These are phyloP conservation scores for Detonula confervacea DNA, from an alignment of 352 stramenopile species.

Conservation along the genomic window DNA sequence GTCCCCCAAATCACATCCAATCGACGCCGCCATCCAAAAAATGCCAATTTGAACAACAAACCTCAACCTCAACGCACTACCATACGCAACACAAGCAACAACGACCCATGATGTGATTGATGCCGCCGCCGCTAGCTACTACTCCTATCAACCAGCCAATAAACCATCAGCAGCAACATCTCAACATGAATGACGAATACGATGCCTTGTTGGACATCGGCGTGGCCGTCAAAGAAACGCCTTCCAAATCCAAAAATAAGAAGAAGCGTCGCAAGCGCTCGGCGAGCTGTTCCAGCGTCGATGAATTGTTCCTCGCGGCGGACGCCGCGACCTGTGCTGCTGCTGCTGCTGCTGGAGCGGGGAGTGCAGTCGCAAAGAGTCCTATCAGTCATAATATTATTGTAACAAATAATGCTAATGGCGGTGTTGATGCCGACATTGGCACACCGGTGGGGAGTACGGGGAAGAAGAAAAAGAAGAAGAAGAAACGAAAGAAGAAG, in stretches of 20 bases:
- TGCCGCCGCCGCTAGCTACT: no score
- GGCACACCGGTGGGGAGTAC: background rate
- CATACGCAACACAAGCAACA: no score
- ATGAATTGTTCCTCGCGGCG: background rate
- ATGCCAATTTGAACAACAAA: no score
- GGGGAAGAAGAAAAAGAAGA: constrained; percentile 6
- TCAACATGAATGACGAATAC: constrained; percentile 28
- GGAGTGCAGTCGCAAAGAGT: background rate
- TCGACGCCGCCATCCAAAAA: no score
- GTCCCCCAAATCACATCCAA: no score
- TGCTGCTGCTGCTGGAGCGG: background rate
- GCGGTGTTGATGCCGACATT: background rate
- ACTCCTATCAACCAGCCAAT: no score
- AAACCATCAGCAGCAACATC: background rate
- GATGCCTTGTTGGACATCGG: constrained; percentile 41
- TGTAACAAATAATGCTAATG: background rate
- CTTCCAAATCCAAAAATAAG: constrained; percentile 1
- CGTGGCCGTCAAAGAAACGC: constrained; percentile 32
- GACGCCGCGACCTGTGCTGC: background rate
- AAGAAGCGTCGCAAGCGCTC: constrained; percentile 16
- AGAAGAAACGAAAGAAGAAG: constrained; percentile 25
- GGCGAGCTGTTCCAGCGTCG: background rate
- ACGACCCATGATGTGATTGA: no score
- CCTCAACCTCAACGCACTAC: no score
- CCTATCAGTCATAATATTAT: background rate